These are phyloP conservation scores for Globomyces pollinis-pini DNA, from an alignment of 192 early-diverging fungal species.

Conservation along the genomic window DNA sequence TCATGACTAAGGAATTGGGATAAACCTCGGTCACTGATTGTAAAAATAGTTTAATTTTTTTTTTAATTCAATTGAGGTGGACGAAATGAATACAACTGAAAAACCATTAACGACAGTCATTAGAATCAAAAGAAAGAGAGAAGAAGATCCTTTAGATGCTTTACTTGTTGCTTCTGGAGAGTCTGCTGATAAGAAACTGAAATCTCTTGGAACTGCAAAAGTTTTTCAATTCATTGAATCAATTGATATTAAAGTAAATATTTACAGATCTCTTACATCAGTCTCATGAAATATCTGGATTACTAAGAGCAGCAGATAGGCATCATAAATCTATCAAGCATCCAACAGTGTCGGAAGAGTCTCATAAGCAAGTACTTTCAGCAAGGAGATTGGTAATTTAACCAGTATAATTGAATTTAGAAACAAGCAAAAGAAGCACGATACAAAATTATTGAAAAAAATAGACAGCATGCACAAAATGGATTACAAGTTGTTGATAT, in stretches of 20 bases:
- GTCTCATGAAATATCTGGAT: too few species aligned
- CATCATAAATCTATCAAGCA: not conserved
- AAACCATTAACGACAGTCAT: slow-evolving; percentile 15
- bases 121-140: slow-evolving; percentile 24
- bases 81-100: not conserved
- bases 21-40: too few species aligned
- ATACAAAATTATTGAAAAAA: slow-evolving; percentile 15
- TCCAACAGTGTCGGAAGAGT: not conserved
- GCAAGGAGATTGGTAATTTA: not conserved
- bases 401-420: not conserved
- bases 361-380: not conserved
- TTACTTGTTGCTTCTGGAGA: slow-evolving; percentile 11
- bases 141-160: slow-evolving; percentile 24
- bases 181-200: slow-evolving; percentile 10
- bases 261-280: too few species aligned
- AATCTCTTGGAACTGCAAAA: slow-evolving; percentile 8
- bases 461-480: slow-evolving; percentile 10
- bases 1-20: too few species aligned
- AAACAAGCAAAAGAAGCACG: slow-evolving; percentile 14
- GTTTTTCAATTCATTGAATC: slow-evolving; percentile 9
- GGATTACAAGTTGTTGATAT: slow-evolving; percentile 14
- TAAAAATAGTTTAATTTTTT: too few species aligned
- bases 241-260: slow-evolving; percentile 7
- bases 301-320: not conserved
- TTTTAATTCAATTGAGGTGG: too few species aligned